Percentiles rank a stretch among this genome's conserved stretches.
Evolutionary conservation across 2,329 filamentous ascomycete species (phyloP).

Genomic region (Fusarium sp.): DNA sequence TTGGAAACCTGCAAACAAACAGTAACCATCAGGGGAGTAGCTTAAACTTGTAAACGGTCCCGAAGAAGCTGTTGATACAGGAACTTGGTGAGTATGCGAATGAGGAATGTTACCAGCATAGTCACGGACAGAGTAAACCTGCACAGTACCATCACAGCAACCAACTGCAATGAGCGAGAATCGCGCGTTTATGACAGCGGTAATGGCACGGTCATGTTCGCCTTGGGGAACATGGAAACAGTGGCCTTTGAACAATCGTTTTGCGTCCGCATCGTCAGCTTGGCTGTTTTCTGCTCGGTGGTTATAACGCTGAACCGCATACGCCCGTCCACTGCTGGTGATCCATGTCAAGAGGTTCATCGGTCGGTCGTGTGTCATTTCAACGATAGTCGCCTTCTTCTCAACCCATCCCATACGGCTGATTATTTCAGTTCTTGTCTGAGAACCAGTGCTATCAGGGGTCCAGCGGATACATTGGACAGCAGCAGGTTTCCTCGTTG

Average conservation of each 20-base stretch:
- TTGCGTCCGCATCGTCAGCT: slow-evolving; percentile 64
- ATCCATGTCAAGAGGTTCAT: slow-evolving; percentile 98
- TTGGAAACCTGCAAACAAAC: slow-evolving; percentile 92
- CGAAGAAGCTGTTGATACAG: slow-evolving; percentile 76
- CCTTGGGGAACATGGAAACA: slow-evolving; percentile 85
- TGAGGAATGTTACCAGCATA: slow-evolving; percentile 93
- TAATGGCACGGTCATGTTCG: slow-evolving; percentile 73
- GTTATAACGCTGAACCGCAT: slow-evolving; percentile 85
- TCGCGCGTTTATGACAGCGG: slow-evolving; percentile 89
- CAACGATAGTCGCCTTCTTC: slow-evolving; percentile 80
- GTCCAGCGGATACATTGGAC: slow-evolving; percentile 97
- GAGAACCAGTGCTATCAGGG: slow-evolving; percentile 83
- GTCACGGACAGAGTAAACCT: slow-evolving; percentile 93
- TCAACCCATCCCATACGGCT: slow-evolving; percentile 89
- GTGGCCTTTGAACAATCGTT: slow-evolving; percentile 87
- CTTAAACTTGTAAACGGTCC: slow-evolving; percentile 81
- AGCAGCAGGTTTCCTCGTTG: slow-evolving; percentile 92
- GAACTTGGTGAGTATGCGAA: slow-evolving; percentile 82
- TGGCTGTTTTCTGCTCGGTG: slow-evolving; percentile 57
- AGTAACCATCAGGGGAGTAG: slow-evolving; percentile 97
- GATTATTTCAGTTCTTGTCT: slow-evolving; percentile 92
- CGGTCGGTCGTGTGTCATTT: slow-evolving; percentile 94
- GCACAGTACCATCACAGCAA: slow-evolving; percentile 82
- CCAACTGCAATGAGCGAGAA: slow-evolving; percentile 95
- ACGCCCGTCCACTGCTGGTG: slow-evolving; percentile 87